Percentiles rank a stretch among this genome's conserved stretches.
Evolutionary conservation across 1,284 basidiomycete genomes (phyloP).

Genomic region (Trichosporon sp.): DNA sequence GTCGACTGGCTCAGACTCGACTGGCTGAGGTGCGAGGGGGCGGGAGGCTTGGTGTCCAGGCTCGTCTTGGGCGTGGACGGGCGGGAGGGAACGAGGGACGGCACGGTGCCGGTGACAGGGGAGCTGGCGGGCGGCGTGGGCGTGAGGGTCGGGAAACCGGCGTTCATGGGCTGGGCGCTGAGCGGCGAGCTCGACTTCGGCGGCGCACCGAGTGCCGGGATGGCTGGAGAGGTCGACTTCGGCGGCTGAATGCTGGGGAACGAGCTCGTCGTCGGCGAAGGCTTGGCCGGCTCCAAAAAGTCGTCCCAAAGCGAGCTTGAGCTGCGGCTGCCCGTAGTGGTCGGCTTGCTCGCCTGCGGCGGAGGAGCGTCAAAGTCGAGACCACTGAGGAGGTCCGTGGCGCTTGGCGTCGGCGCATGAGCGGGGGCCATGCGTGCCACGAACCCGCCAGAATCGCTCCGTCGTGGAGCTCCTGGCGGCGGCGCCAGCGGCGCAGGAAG

Average conservation of each 20-base stretch:
- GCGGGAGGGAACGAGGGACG: conserved; percentile 8
- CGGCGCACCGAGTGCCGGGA: not conserved
- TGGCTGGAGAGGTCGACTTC: conserved; percentile 3
- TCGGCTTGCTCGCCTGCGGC: not conserved
- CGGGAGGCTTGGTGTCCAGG: not conserved
- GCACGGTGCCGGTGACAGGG: not conserved
- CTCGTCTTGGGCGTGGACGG: not conserved
- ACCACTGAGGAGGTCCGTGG: conserved; percentile 48
- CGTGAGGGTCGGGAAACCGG: not conserved
- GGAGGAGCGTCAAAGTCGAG: conserved; percentile 40
- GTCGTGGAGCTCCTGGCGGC: conserved; percentile 25
- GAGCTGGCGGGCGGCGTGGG: not conserved
- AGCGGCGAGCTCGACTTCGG: not conserved
- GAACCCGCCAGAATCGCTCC: conserved; percentile 26
- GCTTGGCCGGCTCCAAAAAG: conserved; percentile 30
- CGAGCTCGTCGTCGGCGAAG: conserved; percentile 1
- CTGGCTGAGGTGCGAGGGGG: not conserved
- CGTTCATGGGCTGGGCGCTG: not conserved
- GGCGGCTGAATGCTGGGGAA: conserved; percentile 7
- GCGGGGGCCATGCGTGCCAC: conserved; percentile 38
- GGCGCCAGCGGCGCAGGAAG: conserved; percentile 47
- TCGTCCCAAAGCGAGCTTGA: conserved; percentile 38
- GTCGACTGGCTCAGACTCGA: not conserved
- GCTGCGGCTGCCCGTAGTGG: not conserved
- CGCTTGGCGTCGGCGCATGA: conserved; percentile 19